Evolutionary conservation across 805 yeast genomes (phyloP).

Genomic region (Tetrapisispora arboricola): DNA sequence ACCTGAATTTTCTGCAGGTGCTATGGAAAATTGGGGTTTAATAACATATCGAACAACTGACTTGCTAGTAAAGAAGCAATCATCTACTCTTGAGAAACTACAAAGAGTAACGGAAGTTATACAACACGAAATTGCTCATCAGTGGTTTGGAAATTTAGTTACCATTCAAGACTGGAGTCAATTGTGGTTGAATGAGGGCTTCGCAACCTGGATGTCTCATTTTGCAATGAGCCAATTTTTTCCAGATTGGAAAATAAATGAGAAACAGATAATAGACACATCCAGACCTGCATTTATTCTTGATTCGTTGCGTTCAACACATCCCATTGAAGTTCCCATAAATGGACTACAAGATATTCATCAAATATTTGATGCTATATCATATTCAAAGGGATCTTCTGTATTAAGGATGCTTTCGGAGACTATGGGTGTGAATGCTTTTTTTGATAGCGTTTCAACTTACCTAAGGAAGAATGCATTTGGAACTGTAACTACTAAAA

Average conservation of each 20-base stretch:
- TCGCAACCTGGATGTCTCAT: conserved; percentile 90
- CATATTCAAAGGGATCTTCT: conserved; percentile 74
- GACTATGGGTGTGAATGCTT: conserved; percentile 68
- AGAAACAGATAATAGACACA: conserved; percentile 68
- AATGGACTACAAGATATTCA: conserved; percentile 67
- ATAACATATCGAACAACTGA: conserved; percentile 73
- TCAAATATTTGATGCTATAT: conserved; percentile 77
- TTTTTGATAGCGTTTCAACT: conserved; percentile 68
- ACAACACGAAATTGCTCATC: conserved; percentile 84
- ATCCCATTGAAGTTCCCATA: conserved; percentile 78
- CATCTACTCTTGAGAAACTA: conserved; percentile 51
- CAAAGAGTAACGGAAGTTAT: conserved; percentile 78
- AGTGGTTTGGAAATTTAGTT: conserved; percentile 85
- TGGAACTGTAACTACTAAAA: conserved; percentile 67
- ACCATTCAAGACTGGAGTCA: conserved; percentile 94
- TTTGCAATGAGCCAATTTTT: conserved; percentile 62
- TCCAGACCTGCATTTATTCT: conserved; percentile 64
- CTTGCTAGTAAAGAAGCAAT: conserved; percentile 58
- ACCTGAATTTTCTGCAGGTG: conserved; percentile 78
- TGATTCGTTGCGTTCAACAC: conserved; percentile 74
- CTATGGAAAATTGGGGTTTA: conserved; percentile 82
- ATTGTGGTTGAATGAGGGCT: conserved; percentile 80
- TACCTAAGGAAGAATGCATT: conserved; percentile 66
- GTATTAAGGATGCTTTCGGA: conserved; percentile 67
- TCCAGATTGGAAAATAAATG: conserved; percentile 85